Base-by-base conservation (phyloP, 208 protist genomes). In the Wallacemonas sp. region DNA sequence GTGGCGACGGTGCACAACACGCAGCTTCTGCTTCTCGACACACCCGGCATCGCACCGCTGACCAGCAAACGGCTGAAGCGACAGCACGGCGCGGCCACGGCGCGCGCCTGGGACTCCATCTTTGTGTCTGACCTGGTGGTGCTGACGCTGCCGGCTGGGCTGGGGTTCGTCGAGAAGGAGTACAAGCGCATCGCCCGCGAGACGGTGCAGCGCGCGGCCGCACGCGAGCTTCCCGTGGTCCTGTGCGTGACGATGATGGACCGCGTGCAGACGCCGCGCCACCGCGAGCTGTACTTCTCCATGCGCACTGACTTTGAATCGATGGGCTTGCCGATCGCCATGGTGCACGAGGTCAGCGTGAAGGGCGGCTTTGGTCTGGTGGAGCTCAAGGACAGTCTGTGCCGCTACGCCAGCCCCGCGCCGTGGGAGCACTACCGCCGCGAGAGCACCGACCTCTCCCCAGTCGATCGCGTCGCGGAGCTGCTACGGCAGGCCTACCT, bases 211-310 rank as follows among this genome's bases (percentile, higher is more conserved):
- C 86, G 92, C 19, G 88, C 88, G 11, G 78, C 78, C 6, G 65
- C 81, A 34, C 82, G 89, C 6, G 81, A 93, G 27, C 75, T 96
- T 49, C 92, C 92, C 2, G 78, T 94, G 23, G 70, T 95, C 26
- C 68, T 96, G 16, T 88, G 78, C 27, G 68, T 96, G 41, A 94
- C 92, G 24, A 95, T 93, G 89, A 93, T 96, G 85, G 92, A 96
- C 63, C 83, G 78, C 43, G 88, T 96, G 38, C 86, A 94, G 69
- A 94, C 87, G 5, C 88, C 87, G 21, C 74, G 72, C 32, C 92
- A 94, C 69, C 84, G 87, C 8, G 92, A 96, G 66, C 65, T 94
- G 47, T 94, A 96, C 74, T 92, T 95, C 62, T 71, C 88, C 0
- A 78, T 96, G 87, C 88, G 92, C 43, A 87, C 88, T 0, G 88